Base-by-base conservation (phyloP, 2,329 filamentous ascomycete species). In the Fulvia fulva region DNA sequence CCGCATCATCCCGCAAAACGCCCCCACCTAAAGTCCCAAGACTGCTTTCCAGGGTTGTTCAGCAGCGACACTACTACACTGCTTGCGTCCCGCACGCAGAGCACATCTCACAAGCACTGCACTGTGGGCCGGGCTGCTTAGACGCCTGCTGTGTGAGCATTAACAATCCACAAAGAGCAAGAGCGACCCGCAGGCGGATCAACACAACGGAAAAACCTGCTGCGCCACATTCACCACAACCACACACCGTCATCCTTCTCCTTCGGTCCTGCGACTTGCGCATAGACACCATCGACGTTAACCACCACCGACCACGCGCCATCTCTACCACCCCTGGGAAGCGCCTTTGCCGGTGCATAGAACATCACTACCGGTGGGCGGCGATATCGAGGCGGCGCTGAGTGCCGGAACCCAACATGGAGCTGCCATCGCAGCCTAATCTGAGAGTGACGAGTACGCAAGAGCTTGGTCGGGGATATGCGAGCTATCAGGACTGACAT, bases 391-490 rank as follows among this genome's bases (percentile, higher is more conserved):
- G 50, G 53, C 50, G 57, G 51, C 53, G 45, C 49, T 43, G 12
- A 19, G 12, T 21, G 41, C 56, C 22, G 47, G 53, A n/a, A 56
- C 43, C 55, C 53, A 58, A 51, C 51, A 78, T 78, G 75, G 77
- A 79, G 68, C 72, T 73, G 49, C 76, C 75, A 58, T 68, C 88
- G 61, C 74, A 77, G 79, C 86, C 90, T 72, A 97, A 97, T 78
- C 81, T 97, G 73, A 87, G 93, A 78, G 86, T 97, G 68, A 97
- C 92, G 70, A 96, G 93, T 97, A 84, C 75, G 84, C 56, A 57
- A 60, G 57, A 60, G 63, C 60, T 60, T 37, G 51, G 5, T 52
- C 19, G 9, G 47, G 34, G n/a, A 11, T 34, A 19, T 19, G n/a
- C n/a, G 55, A 22, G 28, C 32, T 30, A 57, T 23, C 32, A 19